Base-by-base conservation (phyloP, 768 basidiomycete genomes). In the Pleurotus pulmonarius region DNA sequence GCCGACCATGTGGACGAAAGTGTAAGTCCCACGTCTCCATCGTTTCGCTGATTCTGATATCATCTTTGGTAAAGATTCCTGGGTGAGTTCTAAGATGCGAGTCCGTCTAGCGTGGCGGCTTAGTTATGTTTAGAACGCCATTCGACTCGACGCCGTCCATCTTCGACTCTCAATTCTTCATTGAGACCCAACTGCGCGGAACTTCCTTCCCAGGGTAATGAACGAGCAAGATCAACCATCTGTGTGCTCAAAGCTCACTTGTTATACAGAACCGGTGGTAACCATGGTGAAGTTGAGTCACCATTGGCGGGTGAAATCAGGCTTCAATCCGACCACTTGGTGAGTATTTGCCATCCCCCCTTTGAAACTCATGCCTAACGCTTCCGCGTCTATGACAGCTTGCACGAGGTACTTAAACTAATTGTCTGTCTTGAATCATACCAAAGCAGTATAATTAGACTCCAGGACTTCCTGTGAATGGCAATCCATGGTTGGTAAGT, bases 101-200 rank as follows among this genome's bases (percentile, higher is more conserved):
- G 26, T 26, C 26, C 26, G 26, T 26, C 41, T 43, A 15, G 18
- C 41, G 18, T 43, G 41, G 41, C 8, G 18, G 15, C 41, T 43
- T 43, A 15, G 20, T 20, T 24, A 11, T 11, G 5, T 11, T 34
- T 61, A 66, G 72, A 38, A 69, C 72, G 5, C 76, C 78, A 1
- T 77, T 81, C 62, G 78, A 81, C 64, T 73, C 76, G 0, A 79
- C 78, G 3, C 79, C 77, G 1, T 58, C 60, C 5, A 52, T 68
- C 15, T 78, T 78, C 43, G 78, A 80, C 59, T 73, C 72, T 8
- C 77, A 80, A 62, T 66, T 79, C 60, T 79, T 72, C 63, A 63
- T 80, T 44, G 78, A 81, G 57, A 71, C 73, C 6, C 72, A 72
- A 58, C 71, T 82, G 40, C 70, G 72, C 13, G 76, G 79, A 11